Base-by-base conservation (phyloP, 495 filamentous ascomycete genomes). In the Penicillium diatomitis region DNA sequence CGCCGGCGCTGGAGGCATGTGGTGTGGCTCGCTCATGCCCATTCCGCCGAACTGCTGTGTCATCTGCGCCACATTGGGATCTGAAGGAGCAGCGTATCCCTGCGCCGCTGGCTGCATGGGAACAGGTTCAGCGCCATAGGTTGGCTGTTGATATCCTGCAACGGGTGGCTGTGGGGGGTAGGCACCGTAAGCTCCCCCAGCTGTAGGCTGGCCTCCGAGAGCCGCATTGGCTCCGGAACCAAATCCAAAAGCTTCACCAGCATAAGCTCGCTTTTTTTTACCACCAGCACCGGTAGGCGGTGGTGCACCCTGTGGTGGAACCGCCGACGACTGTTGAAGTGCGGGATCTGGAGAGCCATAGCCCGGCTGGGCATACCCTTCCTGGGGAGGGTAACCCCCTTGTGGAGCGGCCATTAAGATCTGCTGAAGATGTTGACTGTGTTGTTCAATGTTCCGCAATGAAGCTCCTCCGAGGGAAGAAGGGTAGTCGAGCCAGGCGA, bases 231-330 rank as follows among this genome's bases (percentile, higher is more conserved):
- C 87, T 55, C 92, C 92, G 32, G 79, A 79, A 32, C 86, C 90
- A 60, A 97, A 90, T 8, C 96, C 94, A 65, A 91, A 98, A 5
- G 90, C 91, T 63, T 90, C 85, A 29, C 87, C 88, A 28, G 94
- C 92, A 73, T 98, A 98, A 38, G 84, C 81, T 66, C 89, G 77
- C 76, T 95, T 95, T 77, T 90, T 96, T 66, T 84, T 77, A 73
- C 73, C 81, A 75, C 56, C 80, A 66, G 51, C 76, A 6, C 61
- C 63, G 31, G 60, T 61, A 36, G 63, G 46, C 47, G 61, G 49
- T 9, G 61, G 49, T 9, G 62, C 60, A 30, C 53, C 63, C 41
- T 61, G 64, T 44, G 54, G 61, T 30, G 58, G 46, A 36, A 51
- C 66, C 35, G 62, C 49, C 32, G 60, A 57, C 43, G 63, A 63